These are phyloP conservation scores for Psilocybe tampanensis DNA, from an alignment of 768 basidiomycete genomes.

Conservation along the genomic window DNA sequence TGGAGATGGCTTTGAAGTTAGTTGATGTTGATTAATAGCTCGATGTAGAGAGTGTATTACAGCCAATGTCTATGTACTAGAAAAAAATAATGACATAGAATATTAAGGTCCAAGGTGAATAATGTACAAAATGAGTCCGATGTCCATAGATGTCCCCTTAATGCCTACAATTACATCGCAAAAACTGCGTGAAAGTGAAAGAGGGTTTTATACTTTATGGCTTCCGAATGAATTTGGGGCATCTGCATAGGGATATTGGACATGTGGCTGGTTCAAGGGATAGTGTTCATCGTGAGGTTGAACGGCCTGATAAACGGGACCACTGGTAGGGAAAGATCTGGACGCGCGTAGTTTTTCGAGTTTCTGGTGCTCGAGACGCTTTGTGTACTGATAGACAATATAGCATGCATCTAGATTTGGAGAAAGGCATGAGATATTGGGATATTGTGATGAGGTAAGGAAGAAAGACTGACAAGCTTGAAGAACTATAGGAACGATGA, in stretches of 20 bases:
- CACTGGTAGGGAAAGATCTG: constrained; percentile 16
- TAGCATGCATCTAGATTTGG: constrained; percentile 38
- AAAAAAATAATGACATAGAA: not conserved
- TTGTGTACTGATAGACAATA: constrained; percentile 36
- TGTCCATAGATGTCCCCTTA: not conserved
- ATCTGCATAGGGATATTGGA: constrained; percentile 35
- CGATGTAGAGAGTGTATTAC: too few relatives aligned
- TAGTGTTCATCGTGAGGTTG: constrained; percentile 28
- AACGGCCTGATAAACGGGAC: constrained; percentile 29
- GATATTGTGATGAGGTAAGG: not conserved
- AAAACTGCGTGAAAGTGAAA: not conserved
- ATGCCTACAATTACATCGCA: not conserved
- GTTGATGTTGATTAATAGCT: not conserved
- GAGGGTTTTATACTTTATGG: constrained; percentile 9
- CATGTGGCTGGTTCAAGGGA: constrained; percentile 27
- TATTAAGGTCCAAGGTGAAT: not conserved
- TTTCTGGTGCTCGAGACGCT: constrained; percentile 31
- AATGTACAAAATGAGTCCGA: not conserved
- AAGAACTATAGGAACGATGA: constrained; percentile 37
- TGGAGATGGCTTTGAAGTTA: constrained; percentile 16
- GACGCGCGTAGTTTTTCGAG: constrained; percentile 24
- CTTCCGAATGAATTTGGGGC: constrained; percentile 29
- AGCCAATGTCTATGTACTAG: too few relatives aligned
- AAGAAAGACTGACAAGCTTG: constrained; percentile 41
- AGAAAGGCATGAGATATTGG: constrained; percentile 1